Base-by-base conservation (phyloP, 2,329 filamentous ascomycete species). In the Hyphodiscus sp. region DNA sequence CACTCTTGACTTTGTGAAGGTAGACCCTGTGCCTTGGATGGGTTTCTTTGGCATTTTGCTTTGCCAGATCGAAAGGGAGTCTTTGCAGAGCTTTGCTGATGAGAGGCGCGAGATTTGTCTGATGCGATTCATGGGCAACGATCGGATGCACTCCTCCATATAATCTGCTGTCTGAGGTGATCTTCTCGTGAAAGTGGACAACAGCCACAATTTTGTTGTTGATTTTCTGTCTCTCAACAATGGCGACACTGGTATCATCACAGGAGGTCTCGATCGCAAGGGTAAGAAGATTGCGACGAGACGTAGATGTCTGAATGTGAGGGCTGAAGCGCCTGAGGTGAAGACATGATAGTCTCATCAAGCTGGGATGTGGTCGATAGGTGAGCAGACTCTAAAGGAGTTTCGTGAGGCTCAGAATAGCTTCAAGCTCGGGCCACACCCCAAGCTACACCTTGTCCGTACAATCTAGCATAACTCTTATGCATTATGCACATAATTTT, bases 181-280 rank as follows among this genome's bases (percentile, higher is more conserved):
- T 72, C 63, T 89, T 94, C 63, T 86, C 77, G 68, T 96, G 85
- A 74, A 90, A 95, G 62, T 87, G 82, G 2, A 95, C 77, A 6
- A 72, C 74, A 10, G 86, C 82, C 18, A 62, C 61, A 33, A 57
- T 58, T 20, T 65, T 60, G 10, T 55, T 20, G 41, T 62, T 26
- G 23, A 26, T 26, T 26, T 26, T 26, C 23, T 26, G 63, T 62
- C 83, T 85, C 51, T 88, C 81, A 41, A 96, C 76, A 47, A 97
- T 72, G 29, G 92, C 87, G 19, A 96, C 91, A 54, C 87, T 91
- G 1, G 91, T 96, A 73, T 97, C 92, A 72, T 97, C 92, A 76
- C 92, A 94, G 2, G 87, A 91, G 10, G 86, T 87, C 69, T 94
- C 89, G 66, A 94, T 91, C 50, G 87, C 87, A 47, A 92, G 78